These are phyloP conservation scores for Ophiostoma quercus DNA, from an alignment of 2,329 filamentous ascomycete species.

Conservation along the genomic window DNA sequence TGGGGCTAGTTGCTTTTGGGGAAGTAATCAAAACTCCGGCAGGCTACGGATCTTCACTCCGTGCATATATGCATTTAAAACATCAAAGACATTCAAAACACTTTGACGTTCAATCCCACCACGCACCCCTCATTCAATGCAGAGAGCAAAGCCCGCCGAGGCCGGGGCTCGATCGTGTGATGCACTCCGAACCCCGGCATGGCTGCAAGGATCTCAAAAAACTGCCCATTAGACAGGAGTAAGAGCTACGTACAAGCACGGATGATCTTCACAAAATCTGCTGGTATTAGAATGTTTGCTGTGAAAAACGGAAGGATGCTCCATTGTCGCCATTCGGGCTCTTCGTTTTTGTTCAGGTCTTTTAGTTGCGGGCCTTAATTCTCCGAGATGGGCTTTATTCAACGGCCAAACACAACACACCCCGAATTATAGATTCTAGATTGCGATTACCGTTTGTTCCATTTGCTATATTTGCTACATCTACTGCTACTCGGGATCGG, in stretches of 20 bases:
- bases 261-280: not conserved
- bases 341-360: not conserved
- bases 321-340: not conserved
- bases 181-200: not conserved
- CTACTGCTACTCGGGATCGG: not conserved
- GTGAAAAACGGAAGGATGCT: not conserved
- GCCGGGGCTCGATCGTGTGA: not conserved
- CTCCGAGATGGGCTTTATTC: not conserved
- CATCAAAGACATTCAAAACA: not conserved
- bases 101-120: not conserved
- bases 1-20: constrained; percentile 11
- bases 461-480: not conserved
- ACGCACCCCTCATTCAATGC: not conserved
- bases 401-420: not conserved
- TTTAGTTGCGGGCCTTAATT: no score
- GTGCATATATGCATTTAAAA: not conserved
- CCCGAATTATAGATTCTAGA: not conserved
- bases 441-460: not conserved
- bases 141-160: not conserved
- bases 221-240: not conserved
- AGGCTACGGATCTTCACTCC: not conserved
- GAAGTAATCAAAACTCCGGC: constrained; percentile 16
- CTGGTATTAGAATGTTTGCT: not conserved
- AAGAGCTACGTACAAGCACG: not conserved
- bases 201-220: not conserved